Base-by-base conservation (phyloP, 208 protist species). In the Trypanosoma congolense region DNA sequence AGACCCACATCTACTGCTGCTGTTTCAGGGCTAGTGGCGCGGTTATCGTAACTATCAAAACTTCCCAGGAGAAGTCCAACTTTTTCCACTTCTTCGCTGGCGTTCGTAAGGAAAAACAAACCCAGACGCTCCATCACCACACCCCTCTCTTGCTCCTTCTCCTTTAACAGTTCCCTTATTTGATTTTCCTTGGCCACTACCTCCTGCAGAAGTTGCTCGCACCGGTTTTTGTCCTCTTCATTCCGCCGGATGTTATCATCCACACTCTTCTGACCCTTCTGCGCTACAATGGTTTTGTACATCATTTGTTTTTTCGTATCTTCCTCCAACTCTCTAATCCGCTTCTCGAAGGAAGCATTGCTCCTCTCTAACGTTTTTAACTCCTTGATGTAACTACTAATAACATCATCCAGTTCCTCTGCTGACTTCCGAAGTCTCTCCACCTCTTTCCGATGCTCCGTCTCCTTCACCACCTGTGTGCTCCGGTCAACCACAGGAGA, bases 401-500 rank as follows among this genome's bases (percentile, higher is more conserved):
- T n/a, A n/a, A n/a, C 8, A 29, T 28, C 31, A 26, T 31, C 1
- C 4, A n/a, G 9, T 33, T 50, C 43, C 40, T 51, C 22, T 24
- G 6, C 6, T 46, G 6, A 9, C 21, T 46, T 46, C n/a, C n/a
- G n/a, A n/a, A n/a, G 42, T 24, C 19, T 16, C 53, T n/a, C 31
- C 22, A 4, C 31, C 53, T 1, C 24, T 8, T 44, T 52, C 6
- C 28, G 51, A 9, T 40, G 9, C 29, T 9, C 35, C 3, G 54
- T 42, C 36, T 53, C 42, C 0, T 25, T 30, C 8, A 31, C 1
- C 14, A 50, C 30, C 40, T 59, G 45, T 24, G 44, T 30, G 8
- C 55, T 14, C 24, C n/a, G 50, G 46, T 68, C 36, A 40, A 51
- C 57, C 22, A 16, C 22, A 19, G 43, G 52, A 16, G 41, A 26